Evolutionary conservation across 805 yeast species (phyloP).

Genomic region (Ogataea corticis): DNA sequence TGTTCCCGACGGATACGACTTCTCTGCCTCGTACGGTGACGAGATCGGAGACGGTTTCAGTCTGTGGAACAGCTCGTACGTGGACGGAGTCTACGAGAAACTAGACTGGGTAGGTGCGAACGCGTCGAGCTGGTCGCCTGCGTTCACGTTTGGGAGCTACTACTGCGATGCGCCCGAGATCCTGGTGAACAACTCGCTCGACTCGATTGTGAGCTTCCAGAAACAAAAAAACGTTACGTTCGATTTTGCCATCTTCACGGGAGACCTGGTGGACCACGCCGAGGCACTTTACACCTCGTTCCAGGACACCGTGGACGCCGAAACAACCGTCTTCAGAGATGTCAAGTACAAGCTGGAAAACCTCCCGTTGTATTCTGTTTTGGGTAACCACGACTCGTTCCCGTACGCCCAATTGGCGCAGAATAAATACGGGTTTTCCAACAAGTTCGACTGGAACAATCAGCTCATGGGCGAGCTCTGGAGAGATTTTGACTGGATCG

Average conservation of each 20-base stretch:
- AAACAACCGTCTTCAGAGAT: constrained; percentile 49
- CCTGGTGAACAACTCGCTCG: constrained; percentile 58
- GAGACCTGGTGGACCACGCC: constrained; percentile 73
- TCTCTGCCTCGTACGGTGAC: constrained; percentile 31
- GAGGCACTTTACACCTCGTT: constrained; percentile 47
- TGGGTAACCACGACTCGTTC: constrained; percentile 74
- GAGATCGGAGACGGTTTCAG: constrained; percentile 15
- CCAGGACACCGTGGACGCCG: constrained; percentile 54
- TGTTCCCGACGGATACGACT: constrained; percentile 42
- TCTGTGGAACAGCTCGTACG: constrained; percentile 33
- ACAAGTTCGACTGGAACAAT: constrained; percentile 46
- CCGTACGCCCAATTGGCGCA: constrained; percentile 74
- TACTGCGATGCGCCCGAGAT: constrained; percentile 66
- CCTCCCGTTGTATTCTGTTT: constrained; percentile 58
- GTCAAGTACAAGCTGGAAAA: constrained; percentile 50
- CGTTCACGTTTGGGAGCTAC: constrained; percentile 62
- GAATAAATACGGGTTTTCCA: constrained; percentile 41
- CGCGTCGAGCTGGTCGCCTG: constrained; percentile 46
- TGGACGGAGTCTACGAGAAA: constrained; percentile 29
- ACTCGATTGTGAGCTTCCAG: constrained; percentile 40
- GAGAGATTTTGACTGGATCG: constrained; percentile 49
- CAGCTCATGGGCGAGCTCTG: constrained; percentile 51
- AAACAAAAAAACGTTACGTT: constrained; percentile 37
- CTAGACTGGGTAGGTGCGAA: constrained; percentile 30
- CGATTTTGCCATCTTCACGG: constrained; percentile 69